phyloP scores from a whole-genome alignment of 2,329 filamentous ascomycete genomes.

The Taxawa tesnikishii region DNA sequence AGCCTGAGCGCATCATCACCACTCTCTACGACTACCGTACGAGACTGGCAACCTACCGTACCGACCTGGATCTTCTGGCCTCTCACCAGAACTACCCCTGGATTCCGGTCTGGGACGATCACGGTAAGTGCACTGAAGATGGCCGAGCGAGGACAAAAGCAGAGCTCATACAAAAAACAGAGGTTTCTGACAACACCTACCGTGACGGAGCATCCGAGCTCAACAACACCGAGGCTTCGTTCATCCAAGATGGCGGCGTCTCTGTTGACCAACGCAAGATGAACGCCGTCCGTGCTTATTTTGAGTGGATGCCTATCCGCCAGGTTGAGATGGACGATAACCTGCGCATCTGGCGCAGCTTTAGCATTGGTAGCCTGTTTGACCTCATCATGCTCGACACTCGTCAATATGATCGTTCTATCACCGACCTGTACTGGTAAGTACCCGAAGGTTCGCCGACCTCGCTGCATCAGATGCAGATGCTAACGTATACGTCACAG shows the following conservation, averaged over 20 bases:
- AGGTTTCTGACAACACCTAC: slow-evolving; percentile 55
- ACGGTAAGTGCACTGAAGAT: too few relatives aligned
- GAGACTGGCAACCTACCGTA: slow-evolving; percentile 45
- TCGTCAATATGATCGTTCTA: slow-evolving; percentile 54
- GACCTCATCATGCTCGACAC: slow-evolving; percentile 61
- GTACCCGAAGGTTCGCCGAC: too few relatives aligned
- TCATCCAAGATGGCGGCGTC: slow-evolving; percentile 44
- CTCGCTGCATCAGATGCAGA: too few relatives aligned
- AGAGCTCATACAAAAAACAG: too few relatives aligned
- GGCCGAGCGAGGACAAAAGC: slow-evolving; percentile 52
- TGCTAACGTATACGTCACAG: slow-evolving; percentile 22
- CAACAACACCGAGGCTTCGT: slow-evolving; percentile 57
- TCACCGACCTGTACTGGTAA: slow-evolving; percentile 42
- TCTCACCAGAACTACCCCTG: slow-evolving; percentile 47
- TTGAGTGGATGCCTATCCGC: slow-evolving; percentile 51
- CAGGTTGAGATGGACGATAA: slow-evolving; percentile 59
- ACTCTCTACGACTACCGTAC: slow-evolving; percentile 48
- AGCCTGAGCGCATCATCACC: slow-evolving; percentile 39
- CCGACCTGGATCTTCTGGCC: slow-evolving; percentile 46
- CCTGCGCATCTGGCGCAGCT: slow-evolving; percentile 55
- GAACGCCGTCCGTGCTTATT: slow-evolving; percentile 60
- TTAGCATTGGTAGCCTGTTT: slow-evolving; percentile 51
- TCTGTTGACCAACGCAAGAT: slow-evolving; percentile 61
- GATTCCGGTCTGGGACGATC: slow-evolving; percentile 55
- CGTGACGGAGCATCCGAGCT: slow-evolving; percentile 47